phyloP scores from a whole-genome alignment of 345 rosid species.

The Acer saccharum region DNA sequence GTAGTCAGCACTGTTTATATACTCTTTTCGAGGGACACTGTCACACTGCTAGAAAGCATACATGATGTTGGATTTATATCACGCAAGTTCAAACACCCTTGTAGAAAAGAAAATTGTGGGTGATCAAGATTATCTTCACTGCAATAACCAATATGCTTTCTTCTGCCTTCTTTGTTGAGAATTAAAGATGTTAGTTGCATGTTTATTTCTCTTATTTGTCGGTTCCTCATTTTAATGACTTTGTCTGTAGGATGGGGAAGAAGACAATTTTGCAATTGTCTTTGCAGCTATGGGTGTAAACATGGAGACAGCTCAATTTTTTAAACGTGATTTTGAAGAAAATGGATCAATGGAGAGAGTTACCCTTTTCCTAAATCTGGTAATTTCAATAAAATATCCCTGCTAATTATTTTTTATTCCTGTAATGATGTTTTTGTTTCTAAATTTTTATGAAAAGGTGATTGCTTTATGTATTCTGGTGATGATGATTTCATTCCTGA shows the following conservation, averaged over 20 bases:
- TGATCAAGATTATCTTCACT: background rate
- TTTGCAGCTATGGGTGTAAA: constrained; percentile 99
- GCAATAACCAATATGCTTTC: background rate
- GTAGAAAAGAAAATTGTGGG: background rate
- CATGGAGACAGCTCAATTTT: constrained; percentile 98
- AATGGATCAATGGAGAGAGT: constrained; percentile 99
- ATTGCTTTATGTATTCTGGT: background rate
- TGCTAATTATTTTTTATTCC: background rate
- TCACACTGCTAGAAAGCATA: background rate
- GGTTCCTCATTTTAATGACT: background rate
- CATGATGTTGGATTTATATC: background rate
- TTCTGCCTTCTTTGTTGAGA: background rate
- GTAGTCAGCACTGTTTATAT: background rate
- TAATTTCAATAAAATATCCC: constrained; percentile 22
- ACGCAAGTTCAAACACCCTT: background rate
- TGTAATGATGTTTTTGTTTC: background rate
- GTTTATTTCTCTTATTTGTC: background rate
- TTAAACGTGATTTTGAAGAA: constrained; percentile 98
- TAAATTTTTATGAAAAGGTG: background rate
- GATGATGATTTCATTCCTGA: constrained; percentile 2
- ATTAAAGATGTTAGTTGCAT: background rate
- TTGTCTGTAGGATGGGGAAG: constrained; percentile 67
- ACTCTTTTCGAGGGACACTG: background rate
- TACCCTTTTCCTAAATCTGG: constrained; percentile 89
- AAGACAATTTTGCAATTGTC: constrained; percentile 96